Base-by-base conservation (phyloP, 805 yeast species). In the Aciculoconidium aculeatum region DNA sequence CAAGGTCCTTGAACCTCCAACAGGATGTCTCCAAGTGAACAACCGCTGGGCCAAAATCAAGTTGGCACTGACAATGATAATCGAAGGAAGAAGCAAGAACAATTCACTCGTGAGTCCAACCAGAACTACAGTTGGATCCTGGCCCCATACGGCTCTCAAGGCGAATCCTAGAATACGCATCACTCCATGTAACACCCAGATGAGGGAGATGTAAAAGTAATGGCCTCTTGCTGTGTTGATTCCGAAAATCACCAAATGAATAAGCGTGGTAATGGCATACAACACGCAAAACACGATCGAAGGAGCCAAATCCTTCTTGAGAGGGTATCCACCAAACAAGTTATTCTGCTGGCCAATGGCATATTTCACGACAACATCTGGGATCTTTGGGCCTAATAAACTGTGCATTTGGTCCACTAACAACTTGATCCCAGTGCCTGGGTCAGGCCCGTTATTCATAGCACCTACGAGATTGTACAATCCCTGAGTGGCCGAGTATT, bases 371-470 rank as follows among this genome's bases (percentile, higher is more conserved):
- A 42, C 11, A 1, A 13, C 27, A 1, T 13, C 21, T 1, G 47
- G 40, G 11, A 34, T 21, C 1, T 11, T 8, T 4, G 26, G 25
- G 2, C 41, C 41, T 7, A 25, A 9, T 4, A 29, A 13, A 17
- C 29, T 34, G 15, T 24, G 25, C 11, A 23, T 11, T 12, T 23
- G 28, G 3, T 15, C 17, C 4, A 36, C 28, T 21, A 36, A 19
- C 4, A n/a, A 19, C 25, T 5, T 18, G 15, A 70, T 62, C 19
- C 76, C 77, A 0, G 77, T 71, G 11, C 76, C 75, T 25, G 51
- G 53, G 10, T 72, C 73, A 3, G 76, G 72, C 27, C 61, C 60
- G 27, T 64, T 39, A 0, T 72, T 60, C 16, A 41, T 23, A 1
- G 42, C 18, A 19, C 39, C 34, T 6, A 56, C 18, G 3, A 42